Evolutionary conservation across 2,329 filamentous ascomycete genomes (phyloP), one percentile per base, ranked within the genome.

Genomic region (Microcera coccophila): DNA sequence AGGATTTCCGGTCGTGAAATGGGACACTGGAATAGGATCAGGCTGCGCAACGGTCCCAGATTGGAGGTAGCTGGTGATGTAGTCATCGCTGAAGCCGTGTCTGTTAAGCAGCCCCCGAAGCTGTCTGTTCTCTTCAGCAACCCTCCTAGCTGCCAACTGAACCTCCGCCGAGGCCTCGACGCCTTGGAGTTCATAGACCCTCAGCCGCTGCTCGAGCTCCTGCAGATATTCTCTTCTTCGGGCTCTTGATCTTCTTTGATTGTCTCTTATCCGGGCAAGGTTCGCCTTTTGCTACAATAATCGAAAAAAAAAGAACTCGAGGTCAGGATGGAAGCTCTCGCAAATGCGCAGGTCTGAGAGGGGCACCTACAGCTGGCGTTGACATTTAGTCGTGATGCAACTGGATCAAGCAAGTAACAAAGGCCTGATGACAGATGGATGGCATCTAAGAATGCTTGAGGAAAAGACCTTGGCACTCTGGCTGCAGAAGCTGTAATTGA

Each of bases 241-340:
- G 35, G 84, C 84, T 40, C 86, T 80, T n/a, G 82, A 87, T 48
- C 85, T 80, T 42, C 85, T 75, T 61, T 90, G 86, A 57, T 90
- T 90, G 56, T 90, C 83, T 50, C 85, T 78, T 52, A 89, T 83
- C 44, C 85, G 81, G 48, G 65, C 65, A 53, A 69, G 57, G 44
- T 69, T 69, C 47, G 64, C 64, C 47, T 63, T 65, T 50, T 67
- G 64, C 65, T 67, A 50, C 17, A 44, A n/a, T n/a, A n/a, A n/a
- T n/a, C n/a, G 38, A 43, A 17, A 36, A 45, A 24, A 31, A 48
- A 41, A 45, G 29, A 38, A 41, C 44, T 44, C 36, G 38, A 38
- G 26, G 32, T 36, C 22, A 42, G 29, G 33, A 29, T 39, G 38
- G 33, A 36, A 29, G 44, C 8, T 35, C 5, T 18, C 8, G 20